These are phyloP conservation scores for Tetracentron sinense DNA, from an alignment of 164 flowering plant species.

Conservation along the genomic window DNA sequence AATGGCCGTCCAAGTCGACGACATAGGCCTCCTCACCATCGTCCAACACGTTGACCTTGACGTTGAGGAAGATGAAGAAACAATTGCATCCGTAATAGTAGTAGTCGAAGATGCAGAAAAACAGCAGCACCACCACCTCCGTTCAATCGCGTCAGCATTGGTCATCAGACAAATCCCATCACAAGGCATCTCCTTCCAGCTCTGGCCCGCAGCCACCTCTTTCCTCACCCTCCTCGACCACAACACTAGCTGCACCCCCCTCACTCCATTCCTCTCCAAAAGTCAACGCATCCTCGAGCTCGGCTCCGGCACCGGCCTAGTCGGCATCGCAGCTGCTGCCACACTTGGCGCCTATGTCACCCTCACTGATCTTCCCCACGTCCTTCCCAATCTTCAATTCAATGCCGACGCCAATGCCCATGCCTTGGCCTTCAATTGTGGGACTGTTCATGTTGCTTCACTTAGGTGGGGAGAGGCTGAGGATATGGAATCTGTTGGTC, in stretches of 20 bases:
- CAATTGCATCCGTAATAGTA: neutral
- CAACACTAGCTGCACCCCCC: conserved; percentile 29
- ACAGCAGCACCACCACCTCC: conserved; percentile 34
- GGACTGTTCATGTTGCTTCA: conserved; percentile 43
- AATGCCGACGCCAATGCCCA: conserved; percentile 51
- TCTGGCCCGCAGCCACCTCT: conserved; percentile 93
- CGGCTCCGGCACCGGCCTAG: conserved; percentile 93
- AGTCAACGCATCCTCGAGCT: conserved; percentile 72
- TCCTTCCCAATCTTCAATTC: conserved; percentile 61
- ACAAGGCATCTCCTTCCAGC: conserved; percentile 85
- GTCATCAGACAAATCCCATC: conserved; percentile 65
- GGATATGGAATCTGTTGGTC: conserved; percentile 45
- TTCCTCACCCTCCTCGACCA: conserved; percentile 69
- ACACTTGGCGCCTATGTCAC: conserved; percentile 59
- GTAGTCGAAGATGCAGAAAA: conserved; percentile 1
- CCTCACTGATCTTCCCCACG: conserved; percentile 84
- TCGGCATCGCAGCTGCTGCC: conserved; percentile 80
- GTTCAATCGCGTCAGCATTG: conserved; percentile 45
- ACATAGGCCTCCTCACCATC: neutral
- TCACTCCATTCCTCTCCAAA: conserved; percentile 21
- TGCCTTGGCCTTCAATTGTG: conserved; percentile 30
- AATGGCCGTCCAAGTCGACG: neutral
- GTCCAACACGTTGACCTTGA: neutral
- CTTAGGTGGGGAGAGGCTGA: conserved; percentile 70
- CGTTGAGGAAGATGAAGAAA: neutral